These are phyloP conservation scores for Ogataea haglerorum DNA, from an alignment of 805 yeast genomes.

Conservation along the genomic window DNA sequence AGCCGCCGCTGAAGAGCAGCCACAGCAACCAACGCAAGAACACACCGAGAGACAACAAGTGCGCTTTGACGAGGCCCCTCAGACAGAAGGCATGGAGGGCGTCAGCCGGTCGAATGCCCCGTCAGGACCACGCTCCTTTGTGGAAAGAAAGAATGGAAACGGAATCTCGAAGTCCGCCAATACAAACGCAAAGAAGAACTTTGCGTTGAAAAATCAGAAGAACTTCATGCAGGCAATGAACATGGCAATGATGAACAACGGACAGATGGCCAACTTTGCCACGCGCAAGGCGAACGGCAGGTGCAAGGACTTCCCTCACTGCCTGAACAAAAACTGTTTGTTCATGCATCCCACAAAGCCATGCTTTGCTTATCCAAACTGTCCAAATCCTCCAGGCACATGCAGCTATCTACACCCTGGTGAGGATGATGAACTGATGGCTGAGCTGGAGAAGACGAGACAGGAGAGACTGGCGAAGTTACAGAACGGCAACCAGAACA, in stretches of 20 bases:
- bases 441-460: slow-evolving; percentile 62
- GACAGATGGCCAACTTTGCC: slow-evolving; percentile 32
- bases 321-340: slow-evolving; percentile 61
- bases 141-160: slow-evolving; percentile 13
- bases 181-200: slow-evolving; percentile 20
- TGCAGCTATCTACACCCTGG: slow-evolving; percentile 83
- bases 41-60: slow-evolving; percentile 27
- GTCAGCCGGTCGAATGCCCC: slow-evolving; percentile 18
- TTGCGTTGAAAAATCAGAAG: slow-evolving; percentile 38
- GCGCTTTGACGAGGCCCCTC: slow-evolving; percentile 26
- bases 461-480: slow-evolving; percentile 20
- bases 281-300: slow-evolving; percentile 56
- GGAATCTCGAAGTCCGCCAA: slow-evolving; percentile 18
- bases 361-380: slow-evolving; percentile 73
- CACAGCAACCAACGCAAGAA: slow-evolving; percentile 20
- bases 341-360: slow-evolving; percentile 77
- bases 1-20: slow-evolving; percentile 9
- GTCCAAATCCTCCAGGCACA: slow-evolving; percentile 76
- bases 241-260: slow-evolving; percentile 29
- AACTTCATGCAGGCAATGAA: slow-evolving; percentile 42
- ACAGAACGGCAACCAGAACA: slow-evolving; percentile 22
- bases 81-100: slow-evolving; percentile 18
- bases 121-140: slow-evolving; percentile 23
- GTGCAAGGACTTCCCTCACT: slow-evolving; percentile 69
- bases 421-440: slow-evolving; percentile 72